A percentile compares a stretch with the other conserved stretches of the same genome.
phyloP scores from a whole-genome alignment of 305 asterid genomes.

The Solanum chacoense region DNA sequence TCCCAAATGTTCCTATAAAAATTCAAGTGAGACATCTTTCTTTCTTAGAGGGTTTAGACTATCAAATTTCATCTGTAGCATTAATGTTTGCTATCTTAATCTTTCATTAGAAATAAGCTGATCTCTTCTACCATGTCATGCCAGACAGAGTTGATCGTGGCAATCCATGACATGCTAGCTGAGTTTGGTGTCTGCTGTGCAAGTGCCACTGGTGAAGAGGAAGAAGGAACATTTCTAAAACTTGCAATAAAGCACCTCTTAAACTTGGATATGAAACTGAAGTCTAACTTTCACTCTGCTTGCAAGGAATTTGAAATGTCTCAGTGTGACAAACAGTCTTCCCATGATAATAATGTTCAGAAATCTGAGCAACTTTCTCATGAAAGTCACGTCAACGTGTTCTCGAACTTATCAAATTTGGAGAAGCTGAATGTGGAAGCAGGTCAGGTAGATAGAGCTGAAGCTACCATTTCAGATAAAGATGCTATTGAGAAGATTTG shows the following conservation, averaged over 20 bases:
- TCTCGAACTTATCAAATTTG: slow-evolving; percentile 24
- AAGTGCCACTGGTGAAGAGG: slow-evolving; percentile 67
- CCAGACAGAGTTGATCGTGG: slow-evolving; percentile 81
- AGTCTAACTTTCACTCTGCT: slow-evolving; percentile 33
- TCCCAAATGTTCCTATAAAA: slow-evolving; percentile 51
- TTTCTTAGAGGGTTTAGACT: slow-evolving; percentile 8
- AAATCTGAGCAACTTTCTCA: slow-evolving; percentile 29
- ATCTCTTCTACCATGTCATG: slow-evolving; percentile 1
- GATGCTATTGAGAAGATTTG: slow-evolving; percentile 26
- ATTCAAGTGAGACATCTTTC: slow-evolving; percentile 59
- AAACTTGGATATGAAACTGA: slow-evolving; percentile 88
- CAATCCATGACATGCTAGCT: slow-evolving; percentile 96
- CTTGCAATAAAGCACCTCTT: slow-evolving; percentile 92
- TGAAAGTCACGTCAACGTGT: slow-evolving; percentile 13
- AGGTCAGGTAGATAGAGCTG: slow-evolving; percentile 25
- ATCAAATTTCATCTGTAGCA: slow-evolving; percentile 4
- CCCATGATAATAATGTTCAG: slow-evolving; percentile 33
- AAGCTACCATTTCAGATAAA: slow-evolving; percentile 16
- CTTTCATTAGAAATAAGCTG: not conserved
- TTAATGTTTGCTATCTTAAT: not conserved
- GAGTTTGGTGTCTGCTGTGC: slow-evolving; percentile 98
- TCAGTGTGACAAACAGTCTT: slow-evolving; percentile 20
- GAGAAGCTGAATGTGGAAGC: slow-evolving; percentile 30
- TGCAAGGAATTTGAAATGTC: slow-evolving; percentile 40
- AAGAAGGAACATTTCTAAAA: slow-evolving; percentile 85